phyloP scores from a whole-genome alignment of 2,329 filamentous ascomycete species.

The Beauveria bassiana region DNA sequence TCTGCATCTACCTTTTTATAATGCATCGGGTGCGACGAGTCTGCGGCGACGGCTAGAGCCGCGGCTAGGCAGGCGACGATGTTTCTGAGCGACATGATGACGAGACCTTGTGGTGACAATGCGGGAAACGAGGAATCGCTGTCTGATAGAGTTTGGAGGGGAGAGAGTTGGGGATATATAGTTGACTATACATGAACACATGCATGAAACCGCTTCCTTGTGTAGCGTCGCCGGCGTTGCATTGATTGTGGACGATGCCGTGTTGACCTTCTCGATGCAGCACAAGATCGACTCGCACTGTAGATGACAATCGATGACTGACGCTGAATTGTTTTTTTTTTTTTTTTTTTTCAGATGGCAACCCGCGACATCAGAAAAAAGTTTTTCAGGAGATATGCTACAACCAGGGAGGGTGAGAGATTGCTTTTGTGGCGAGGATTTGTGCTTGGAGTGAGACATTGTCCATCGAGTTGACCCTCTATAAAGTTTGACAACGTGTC shows the following conservation, averaged over 20 bases:
- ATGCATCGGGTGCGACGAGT: constrained; percentile 14
- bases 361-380: neutral
- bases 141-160: neutral
- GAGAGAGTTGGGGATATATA: neutral
- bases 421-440: neutral
- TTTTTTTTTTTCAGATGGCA: neutral
- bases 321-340: neutral
- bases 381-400: neutral
- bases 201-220: neutral
- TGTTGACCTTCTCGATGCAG: constrained; percentile 6
- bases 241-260: neutral
- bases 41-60: constrained; percentile 11
- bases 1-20: constrained; percentile 12
- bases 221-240: neutral
- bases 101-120: neutral
- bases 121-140: neutral
- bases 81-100: constrained; percentile 12
- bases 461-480: neutral
- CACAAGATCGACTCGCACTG: neutral
- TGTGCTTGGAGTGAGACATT: neutral
- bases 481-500: neutral
- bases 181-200: neutral
- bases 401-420: neutral
- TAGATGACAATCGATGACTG: neutral
- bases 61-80: constrained; percentile 10